Percentiles rank a stretch among this genome's conserved stretches.
phyloP scores from a whole-genome alignment of 805 yeast species.

The Yarrowia bubula region DNA sequence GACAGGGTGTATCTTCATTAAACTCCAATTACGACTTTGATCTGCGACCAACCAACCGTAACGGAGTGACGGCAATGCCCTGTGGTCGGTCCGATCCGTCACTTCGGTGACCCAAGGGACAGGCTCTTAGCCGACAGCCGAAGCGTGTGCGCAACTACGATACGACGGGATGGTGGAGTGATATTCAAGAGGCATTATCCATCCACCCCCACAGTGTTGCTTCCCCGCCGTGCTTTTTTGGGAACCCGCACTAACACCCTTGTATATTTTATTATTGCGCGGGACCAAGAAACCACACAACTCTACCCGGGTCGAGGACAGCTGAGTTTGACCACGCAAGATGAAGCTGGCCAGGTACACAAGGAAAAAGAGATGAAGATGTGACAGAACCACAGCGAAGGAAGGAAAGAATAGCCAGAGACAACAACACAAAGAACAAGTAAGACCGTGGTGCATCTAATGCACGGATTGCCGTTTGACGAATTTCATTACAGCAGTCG shows the following conservation, averaged over 20 bases:
- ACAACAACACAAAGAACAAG: no score
- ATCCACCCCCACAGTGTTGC: no score
- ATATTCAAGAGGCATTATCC: no score
- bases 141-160: background rate
- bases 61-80: conserved; percentile 2
- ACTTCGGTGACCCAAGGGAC: background rate
- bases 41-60: background rate
- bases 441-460: no score
- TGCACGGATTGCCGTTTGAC: no score
- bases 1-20: background rate
- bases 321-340: background rate
- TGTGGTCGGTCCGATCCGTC: background rate
- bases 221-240: background rate
- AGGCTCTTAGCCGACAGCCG: background rate
- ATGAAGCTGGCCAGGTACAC: no score
- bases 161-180: no score
- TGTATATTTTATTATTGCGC: background rate
- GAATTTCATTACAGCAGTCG: no score
- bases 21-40: conserved; percentile 6
- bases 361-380: background rate
- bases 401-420: no score
- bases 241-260: background rate
- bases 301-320: conserved; percentile 17
- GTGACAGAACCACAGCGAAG: no score
- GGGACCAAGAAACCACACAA: background rate